phyloP scores from a whole-genome alignment of 164 flowering plant species.

The Vitis riparia region DNA sequence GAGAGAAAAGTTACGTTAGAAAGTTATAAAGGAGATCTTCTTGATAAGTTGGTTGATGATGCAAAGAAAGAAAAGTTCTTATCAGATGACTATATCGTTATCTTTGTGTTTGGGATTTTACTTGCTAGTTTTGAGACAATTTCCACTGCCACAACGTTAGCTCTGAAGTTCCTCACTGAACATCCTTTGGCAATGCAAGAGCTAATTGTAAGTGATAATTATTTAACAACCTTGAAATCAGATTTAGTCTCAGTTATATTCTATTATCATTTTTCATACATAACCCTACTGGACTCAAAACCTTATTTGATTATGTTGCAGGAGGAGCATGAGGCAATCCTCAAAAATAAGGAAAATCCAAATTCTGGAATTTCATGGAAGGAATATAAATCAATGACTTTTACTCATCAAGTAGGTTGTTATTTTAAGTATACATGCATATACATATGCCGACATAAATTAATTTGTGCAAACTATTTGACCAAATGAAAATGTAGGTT shows the following conservation, averaged over 20 bases:
- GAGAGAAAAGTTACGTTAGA: slow-evolving; percentile 20
- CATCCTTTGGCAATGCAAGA: slow-evolving; percentile 28
- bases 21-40: slow-evolving; percentile 19
- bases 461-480: background rate
- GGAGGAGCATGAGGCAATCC: slow-evolving; percentile 38
- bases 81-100: slow-evolving; percentile 23
- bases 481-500: slow-evolving; percentile 20
- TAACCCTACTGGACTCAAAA: no score
- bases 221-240: no score
- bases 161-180: slow-evolving; percentile 31
- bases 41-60: slow-evolving; percentile 27
- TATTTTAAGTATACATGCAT: background rate
- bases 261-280: background rate
- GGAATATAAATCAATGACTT: slow-evolving; percentile 48
- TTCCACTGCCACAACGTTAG: slow-evolving; percentile 22
- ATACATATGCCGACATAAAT: no score
- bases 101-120: slow-evolving; percentile 24
- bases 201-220: slow-evolving; percentile 16
- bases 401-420: slow-evolving; percentile 28
- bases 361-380: slow-evolving; percentile 36
- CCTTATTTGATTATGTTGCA: background rate
- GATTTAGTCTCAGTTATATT: no score
- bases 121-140: slow-evolving; percentile 27
- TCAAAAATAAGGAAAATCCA: slow-evolving; percentile 22
- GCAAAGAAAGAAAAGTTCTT: slow-evolving; percentile 25